Conservation (phyloP, 179 eudicot genomes). For the Beta corolliflora region DNA sequence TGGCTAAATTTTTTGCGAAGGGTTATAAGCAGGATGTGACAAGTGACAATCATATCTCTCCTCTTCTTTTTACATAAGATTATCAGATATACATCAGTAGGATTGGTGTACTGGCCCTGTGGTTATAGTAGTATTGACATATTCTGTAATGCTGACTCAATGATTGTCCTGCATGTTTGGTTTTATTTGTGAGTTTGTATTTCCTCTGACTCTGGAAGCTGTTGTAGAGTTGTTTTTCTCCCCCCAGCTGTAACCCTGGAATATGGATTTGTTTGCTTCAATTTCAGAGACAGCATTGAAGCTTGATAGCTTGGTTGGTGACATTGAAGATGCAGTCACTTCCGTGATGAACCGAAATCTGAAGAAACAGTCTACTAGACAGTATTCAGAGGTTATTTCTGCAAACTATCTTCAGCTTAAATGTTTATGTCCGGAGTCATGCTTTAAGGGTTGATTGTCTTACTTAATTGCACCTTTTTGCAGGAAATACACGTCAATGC, state of each 20-base stretch:
- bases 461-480: slow-evolving; percentile 20
- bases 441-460: slow-evolving; percentile 1
- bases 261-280: slow-evolving; percentile 13
- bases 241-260: slow-evolving; percentile 2
- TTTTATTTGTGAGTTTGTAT: background rate
- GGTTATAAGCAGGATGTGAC: background rate
- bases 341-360: slow-evolving; percentile 60
- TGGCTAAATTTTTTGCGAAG: background rate
- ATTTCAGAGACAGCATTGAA: slow-evolving; percentile 78
- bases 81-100: background rate
- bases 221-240: background rate
- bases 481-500: slow-evolving; percentile 67
- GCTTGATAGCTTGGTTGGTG: slow-evolving; percentile 86
- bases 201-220: background rate
- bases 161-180: background rate
- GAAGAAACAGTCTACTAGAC: slow-evolving; percentile 42
- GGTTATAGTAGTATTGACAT: background rate
- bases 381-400: slow-evolving; percentile 57
- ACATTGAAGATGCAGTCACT: slow-evolving; percentile 89
- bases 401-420: slow-evolving; percentile 3
- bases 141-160: background rate
- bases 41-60: background rate
- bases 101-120: background rate
- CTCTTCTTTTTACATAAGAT: background rate
- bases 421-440: slow-evolving; percentile 9